A percentile compares a stretch with the other conserved stretches of the same genome.
Evolutionary conservation across 2,329 filamentous ascomycete species (phyloP).

Genomic region (Eutypa lata): DNA sequence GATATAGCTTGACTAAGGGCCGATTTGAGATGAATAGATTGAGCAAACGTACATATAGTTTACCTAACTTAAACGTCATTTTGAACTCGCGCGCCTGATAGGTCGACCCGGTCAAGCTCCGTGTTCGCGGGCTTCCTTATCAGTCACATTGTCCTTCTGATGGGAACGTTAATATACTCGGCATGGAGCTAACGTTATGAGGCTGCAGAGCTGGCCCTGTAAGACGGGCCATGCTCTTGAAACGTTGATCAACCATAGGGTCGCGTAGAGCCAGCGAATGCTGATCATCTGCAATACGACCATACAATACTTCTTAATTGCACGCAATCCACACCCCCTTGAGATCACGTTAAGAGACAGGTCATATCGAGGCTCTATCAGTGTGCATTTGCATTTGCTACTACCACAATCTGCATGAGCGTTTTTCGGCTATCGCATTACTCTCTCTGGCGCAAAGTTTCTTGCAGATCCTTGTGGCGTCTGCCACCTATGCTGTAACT

Average conservation of each 20-base stretch:
- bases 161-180: background rate
- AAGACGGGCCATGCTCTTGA: background rate
- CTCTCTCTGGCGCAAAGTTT: background rate
- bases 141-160: too few species aligned
- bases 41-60: too few species aligned
- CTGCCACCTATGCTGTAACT: background rate
- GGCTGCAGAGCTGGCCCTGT: background rate
- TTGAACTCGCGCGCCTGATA: too few species aligned
- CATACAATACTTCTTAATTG: background rate
- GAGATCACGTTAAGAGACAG: background rate
- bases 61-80: too few species aligned
- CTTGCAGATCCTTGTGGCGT: background rate
- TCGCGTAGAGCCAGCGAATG: background rate
- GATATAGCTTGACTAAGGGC: too few species aligned
- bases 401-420: slow-evolving; percentile 13
- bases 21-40: too few species aligned
- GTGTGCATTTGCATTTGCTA: background rate
- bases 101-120: too few species aligned
- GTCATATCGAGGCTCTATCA: background rate
- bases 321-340: background rate
- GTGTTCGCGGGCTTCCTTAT: too few species aligned
- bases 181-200: background rate
- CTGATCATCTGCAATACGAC: background rate
- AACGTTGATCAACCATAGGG: background rate
- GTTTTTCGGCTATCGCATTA: slow-evolving; percentile 14